Evolutionary conservation across 1,284 basidiomycete genomes (phyloP).

Genomic region (Pascua sp.): DNA sequence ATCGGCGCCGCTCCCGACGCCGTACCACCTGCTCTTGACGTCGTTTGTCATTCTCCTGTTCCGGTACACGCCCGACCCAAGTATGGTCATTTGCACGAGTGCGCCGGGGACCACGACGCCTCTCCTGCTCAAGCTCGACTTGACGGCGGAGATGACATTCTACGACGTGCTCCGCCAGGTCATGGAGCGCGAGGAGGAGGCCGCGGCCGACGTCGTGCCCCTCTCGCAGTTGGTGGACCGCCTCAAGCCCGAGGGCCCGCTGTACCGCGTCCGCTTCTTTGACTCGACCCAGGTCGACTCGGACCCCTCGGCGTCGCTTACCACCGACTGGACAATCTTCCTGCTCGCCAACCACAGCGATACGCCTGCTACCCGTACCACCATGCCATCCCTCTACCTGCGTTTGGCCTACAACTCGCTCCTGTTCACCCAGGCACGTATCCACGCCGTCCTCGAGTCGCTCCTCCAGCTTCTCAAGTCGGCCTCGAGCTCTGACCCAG

Average conservation of each 20-base stretch:
- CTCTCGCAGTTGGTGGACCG: constrained; percentile 73
- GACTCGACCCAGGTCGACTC: constrained; percentile 70
- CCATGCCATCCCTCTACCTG: constrained; percentile 63
- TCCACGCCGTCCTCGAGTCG: constrained; percentile 78
- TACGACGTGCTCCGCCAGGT: constrained; percentile 72
- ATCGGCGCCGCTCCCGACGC: constrained; percentile 61
- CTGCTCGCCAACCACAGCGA: constrained; percentile 60
- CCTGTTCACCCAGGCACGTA: constrained; percentile 77
- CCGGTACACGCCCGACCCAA: constrained; percentile 93
- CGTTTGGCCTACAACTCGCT: constrained; percentile 91
- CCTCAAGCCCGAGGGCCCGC: constrained; percentile 61
- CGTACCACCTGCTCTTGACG: constrained; percentile 86
- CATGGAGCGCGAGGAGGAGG: constrained; percentile 71
- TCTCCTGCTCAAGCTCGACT: constrained; percentile 75
- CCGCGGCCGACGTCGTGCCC: constrained; percentile 75
- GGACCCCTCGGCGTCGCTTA: constrained; percentile 72
- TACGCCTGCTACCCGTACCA: constrained; percentile 66
- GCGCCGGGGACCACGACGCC: constrained; percentile 71
- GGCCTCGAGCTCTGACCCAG: constrained; percentile 60
- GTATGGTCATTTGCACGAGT: constrained; percentile 88
- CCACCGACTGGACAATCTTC: constrained; percentile 84
- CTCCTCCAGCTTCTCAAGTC: constrained; percentile 72
- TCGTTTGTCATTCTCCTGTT: constrained; percentile 89
- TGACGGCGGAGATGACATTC: constrained; percentile 85
- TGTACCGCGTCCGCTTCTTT: constrained; percentile 95